Conservation (phyloP, 1,284 basidiomycete species). For the Pseudozyma sp. region DNA sequence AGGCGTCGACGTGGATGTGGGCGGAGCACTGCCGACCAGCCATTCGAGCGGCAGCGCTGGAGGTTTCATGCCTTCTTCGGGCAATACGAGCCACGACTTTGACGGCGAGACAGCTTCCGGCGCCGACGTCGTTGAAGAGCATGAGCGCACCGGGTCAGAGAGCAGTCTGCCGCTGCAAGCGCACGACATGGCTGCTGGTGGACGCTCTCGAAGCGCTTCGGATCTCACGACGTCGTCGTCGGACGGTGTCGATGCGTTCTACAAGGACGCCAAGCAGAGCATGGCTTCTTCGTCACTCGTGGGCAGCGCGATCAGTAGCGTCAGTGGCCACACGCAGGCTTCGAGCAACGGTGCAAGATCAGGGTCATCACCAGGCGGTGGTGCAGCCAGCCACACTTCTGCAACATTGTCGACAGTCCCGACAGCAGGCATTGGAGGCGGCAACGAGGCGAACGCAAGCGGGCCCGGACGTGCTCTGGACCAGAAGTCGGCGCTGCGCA, state of each 20-base stretch:
- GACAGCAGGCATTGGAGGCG: neutral
- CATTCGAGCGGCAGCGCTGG: slow-evolving; percentile 21
- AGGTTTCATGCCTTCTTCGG: slow-evolving; percentile 14
- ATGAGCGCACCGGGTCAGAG: slow-evolving; percentile 35
- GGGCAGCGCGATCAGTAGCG: slow-evolving; percentile 7
- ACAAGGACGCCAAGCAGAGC: slow-evolving; percentile 15
- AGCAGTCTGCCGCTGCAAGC: slow-evolving; percentile 30
- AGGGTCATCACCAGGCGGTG: neutral
- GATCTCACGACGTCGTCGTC: slow-evolving; percentile 42
- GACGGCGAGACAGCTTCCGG: slow-evolving; percentile 11
- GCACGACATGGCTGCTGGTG: slow-evolving; percentile 11
- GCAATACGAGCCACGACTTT: slow-evolving; percentile 39
- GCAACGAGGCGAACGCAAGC: slow-evolving; percentile 4
- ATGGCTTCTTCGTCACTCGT: neutral
- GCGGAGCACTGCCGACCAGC: slow-evolving; percentile 11
- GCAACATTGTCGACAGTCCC: neutral
- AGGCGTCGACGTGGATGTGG: slow-evolving; percentile 3
- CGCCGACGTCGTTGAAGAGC: slow-evolving; percentile 11
- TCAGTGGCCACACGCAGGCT: neutral
- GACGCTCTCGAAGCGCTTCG: slow-evolving; percentile 42
- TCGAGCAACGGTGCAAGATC: neutral
- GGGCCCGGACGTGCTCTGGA: slow-evolving; percentile 14
- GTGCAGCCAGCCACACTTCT: neutral
- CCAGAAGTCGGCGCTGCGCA: slow-evolving; percentile 52
- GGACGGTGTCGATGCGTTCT: slow-evolving; percentile 11